A percentile compares a stretch with the other conserved stretches of the same genome.
phyloP scores from a whole-genome alignment of 139 green algal genomes.

The Coelastrella sp. region DNA sequence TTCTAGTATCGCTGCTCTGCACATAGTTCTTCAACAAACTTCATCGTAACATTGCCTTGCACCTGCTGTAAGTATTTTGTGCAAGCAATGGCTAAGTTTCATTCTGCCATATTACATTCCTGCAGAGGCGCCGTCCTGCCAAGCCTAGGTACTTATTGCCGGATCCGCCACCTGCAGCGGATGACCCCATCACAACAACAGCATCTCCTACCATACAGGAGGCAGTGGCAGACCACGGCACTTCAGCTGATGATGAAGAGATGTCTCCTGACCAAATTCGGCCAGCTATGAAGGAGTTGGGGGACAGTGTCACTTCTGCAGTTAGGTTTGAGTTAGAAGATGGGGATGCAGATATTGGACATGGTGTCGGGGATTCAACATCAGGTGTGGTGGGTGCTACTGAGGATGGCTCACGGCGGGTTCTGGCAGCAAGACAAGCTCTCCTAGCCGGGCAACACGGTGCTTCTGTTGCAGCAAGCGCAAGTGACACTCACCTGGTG shows the following conservation, averaged over 20 bases:
- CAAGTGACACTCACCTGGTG: background rate
- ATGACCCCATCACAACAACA: background rate
- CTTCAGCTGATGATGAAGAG: conserved; percentile 5
- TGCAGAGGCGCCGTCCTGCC: conserved; percentile 7
- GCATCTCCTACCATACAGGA: background rate
- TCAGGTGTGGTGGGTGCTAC: background rate
- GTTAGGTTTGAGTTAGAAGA: conserved; percentile 31
- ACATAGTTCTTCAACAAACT: no score
- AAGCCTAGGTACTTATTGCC: conserved; percentile 35
- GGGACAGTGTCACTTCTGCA: conserved; percentile 26
- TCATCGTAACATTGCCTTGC: no score
- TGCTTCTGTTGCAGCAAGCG: background rate
- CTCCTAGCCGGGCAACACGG: background rate
- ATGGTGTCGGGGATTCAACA: background rate
- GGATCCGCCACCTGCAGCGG: background rate
- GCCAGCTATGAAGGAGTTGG: conserved; percentile 28
- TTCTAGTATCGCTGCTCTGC: no score
- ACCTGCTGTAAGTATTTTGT: background rate
- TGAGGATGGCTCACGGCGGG: background rate
- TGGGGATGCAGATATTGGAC: background rate
- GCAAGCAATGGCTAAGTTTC: background rate
- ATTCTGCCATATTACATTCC: background rate
- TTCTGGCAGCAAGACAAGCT: conserved; percentile 1
- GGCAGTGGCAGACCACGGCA: background rate
- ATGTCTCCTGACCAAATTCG: conserved; percentile 30